Evolutionary conservation across 1,284 basidiomycete genomes (phyloP), one percentile per base, ranked within the genome.

Genomic region (Ustilago sp.): DNA sequence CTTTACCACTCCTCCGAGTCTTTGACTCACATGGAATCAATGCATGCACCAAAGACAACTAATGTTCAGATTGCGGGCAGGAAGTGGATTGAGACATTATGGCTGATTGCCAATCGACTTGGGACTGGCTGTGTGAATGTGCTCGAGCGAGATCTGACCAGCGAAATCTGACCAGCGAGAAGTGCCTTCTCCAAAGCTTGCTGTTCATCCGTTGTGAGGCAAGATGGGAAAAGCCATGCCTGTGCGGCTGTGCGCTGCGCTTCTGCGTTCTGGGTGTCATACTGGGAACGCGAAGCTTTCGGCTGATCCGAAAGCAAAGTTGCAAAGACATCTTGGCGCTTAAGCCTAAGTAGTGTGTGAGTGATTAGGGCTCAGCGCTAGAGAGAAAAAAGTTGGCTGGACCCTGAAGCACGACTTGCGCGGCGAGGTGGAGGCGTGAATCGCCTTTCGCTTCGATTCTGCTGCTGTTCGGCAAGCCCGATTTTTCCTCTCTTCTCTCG

Each of bases 351-450:
- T 23, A 15, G 19, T 34, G 7, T 45, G 32, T 19, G 17, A 28
- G 28, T 19, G 31, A 36, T 13, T 48, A 34, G 48, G 56, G 43
- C 53, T 39, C 23, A 28, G 23, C 23, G 23, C 23, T 3, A 23
- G 23, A 23, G 23, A 23, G 23, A 23, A 38, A 55, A 55, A 55
- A 55, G 35, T 41, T 38, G 13, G 28, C 61, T 64, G 68, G 62
- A 70, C 68, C 68, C 68, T 70, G 62, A 61, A 62, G n/a, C 48
- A 32, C 13, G 34, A 31, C 28, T 31, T 45, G 34, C 5, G 12
- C 5, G 39, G 17, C 9, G 43, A 45, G 43, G 58, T 59, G 48
- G 58, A 59, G 58, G 58, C 58, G 51, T 59, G 32, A 45, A 57
- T n/a, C 28, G n/a, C 28, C 23, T n/a, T 53, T 12, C 47, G 47